A percentile compares a stretch with the other conserved stretches of the same genome.
These are phyloP conservation scores for Backusella parvicylindrica DNA, from an alignment of 192 early-diverging fungal species.

Conservation along the genomic window DNA sequence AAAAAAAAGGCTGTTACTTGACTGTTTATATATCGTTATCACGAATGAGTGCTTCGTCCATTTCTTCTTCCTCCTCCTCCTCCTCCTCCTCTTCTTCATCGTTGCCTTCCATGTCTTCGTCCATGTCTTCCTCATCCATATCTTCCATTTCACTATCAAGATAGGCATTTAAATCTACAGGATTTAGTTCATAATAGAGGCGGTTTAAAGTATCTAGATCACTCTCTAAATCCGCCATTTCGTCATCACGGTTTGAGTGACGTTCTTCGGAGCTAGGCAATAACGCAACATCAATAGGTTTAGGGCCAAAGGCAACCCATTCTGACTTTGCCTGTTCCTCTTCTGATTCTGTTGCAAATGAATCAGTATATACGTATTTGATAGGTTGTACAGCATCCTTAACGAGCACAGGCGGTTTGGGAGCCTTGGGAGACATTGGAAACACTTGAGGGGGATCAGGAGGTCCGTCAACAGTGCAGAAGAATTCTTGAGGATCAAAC, in stretches of 20 bases:
- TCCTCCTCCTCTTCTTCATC: constrained; percentile 7
- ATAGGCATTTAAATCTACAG: constrained; percentile 6
- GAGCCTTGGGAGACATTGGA: constrained; percentile 1
- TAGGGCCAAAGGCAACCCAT: constrained; percentile 4
- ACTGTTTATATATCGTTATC: neutral
- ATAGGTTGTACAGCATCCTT: constrained; percentile 23
- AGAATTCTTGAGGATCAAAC: constrained; percentile 35
- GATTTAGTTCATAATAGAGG: constrained; percentile 7
- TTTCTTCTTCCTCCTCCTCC: neutral
- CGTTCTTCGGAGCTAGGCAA: constrained; percentile 15
- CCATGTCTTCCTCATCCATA: neutral
- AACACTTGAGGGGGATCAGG: constrained; percentile 13
- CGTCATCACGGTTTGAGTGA: constrained; percentile 18
- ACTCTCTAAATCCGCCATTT: constrained; percentile 13
- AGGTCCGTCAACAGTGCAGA: constrained; percentile 27
- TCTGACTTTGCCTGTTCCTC: constrained; percentile 1
- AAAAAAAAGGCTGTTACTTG: neutral
- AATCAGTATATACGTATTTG: neutral
- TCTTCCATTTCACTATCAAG: neutral
- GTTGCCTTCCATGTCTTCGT: constrained; percentile 4
- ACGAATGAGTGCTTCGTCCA: neutral
- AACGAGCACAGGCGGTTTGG: neutral
- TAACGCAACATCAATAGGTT: constrained; percentile 15
- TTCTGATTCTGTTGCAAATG: neutral
- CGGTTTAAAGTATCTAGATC: constrained; percentile 19